Evolutionary conservation across 768 basidiomycete genomes (phyloP).

Genomic region (Pluteus cervinus): DNA sequence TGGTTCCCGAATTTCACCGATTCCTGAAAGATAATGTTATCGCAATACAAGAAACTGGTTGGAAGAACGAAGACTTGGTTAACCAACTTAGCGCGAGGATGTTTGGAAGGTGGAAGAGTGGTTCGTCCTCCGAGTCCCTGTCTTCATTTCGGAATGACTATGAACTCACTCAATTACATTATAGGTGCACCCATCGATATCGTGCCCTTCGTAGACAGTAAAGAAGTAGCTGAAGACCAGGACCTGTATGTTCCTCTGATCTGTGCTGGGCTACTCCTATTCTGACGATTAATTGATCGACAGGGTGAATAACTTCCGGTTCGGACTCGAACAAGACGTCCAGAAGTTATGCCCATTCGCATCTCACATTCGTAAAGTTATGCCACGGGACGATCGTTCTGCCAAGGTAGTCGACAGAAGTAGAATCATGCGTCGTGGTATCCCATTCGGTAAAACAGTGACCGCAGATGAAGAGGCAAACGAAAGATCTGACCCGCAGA

Average conservation of each 20-base stretch:
- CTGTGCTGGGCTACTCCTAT: not conserved
- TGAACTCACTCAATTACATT: too few species aligned
- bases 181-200: constrained; percentile 8
- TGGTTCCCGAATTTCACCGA: constrained; percentile 45
- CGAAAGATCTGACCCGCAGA: not conserved
- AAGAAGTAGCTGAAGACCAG: not conserved
- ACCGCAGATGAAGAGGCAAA: not conserved
- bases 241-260: not conserved
- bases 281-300: not conserved
- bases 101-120: not conserved
- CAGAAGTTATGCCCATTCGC: constrained; percentile 6
- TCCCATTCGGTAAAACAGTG: constrained; percentile 2
- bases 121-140: constrained; percentile 20
- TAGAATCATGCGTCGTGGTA: constrained; percentile 5
- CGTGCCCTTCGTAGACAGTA: constrained; percentile 1
- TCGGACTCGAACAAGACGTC: constrained; percentile 4
- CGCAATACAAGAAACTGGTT: constrained; percentile 21
- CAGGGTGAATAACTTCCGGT: constrained; percentile 4
- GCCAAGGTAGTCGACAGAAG: not conserved
- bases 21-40: constrained; percentile 38
- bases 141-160: too few species aligned
- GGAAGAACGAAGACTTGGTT: constrained; percentile 33
- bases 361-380: constrained; percentile 3
- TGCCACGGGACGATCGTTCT: constrained; percentile 2
- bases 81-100: constrained; percentile 13